phyloP scores from a whole-genome alignment of 2,329 filamentous ascomycete species.

The Paradendryphiella salina region DNA sequence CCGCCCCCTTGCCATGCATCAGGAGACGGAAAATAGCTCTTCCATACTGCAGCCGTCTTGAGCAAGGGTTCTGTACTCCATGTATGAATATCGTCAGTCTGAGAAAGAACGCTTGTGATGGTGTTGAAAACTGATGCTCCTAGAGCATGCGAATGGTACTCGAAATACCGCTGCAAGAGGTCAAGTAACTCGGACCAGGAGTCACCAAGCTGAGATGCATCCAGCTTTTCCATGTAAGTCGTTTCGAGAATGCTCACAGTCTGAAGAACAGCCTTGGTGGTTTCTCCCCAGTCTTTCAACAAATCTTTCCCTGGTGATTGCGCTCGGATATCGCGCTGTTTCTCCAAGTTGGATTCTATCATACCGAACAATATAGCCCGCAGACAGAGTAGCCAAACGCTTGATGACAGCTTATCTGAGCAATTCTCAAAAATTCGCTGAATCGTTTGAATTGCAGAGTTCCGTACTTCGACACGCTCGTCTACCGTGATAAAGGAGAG shows the following conservation, averaged over 20 bases:
- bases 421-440: conserved; percentile 91
- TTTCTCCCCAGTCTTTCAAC: conserved; percentile 45
- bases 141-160: conserved; percentile 46
- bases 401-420: conserved; percentile 74
- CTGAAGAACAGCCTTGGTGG: conserved; percentile 45
- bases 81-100: conserved; percentile 24
- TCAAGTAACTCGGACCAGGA: conserved; percentile 76
- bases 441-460: conserved; percentile 88
- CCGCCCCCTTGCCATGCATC: conserved; percentile 24
- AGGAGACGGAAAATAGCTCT: conserved; percentile 36
- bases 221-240: conserved; percentile 74
- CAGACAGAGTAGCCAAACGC: conserved; percentile 83
- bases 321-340: conserved; percentile 28
- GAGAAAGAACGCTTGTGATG: conserved; percentile 47
- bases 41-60: conserved; percentile 44
- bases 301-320: conserved; percentile 25
- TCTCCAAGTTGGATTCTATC: conserved; percentile 62
- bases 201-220: conserved; percentile 66
- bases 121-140: conserved; percentile 50
- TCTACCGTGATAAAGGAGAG: conserved; percentile 73
- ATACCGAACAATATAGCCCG: conserved; percentile 80
- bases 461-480: conserved; percentile 73
- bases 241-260: conserved; percentile 62
- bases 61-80: conserved; percentile 34
- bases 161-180: conserved; percentile 63